Evolutionary conservation across 2,329 filamentous ascomycete species (phyloP), one percentile per base, ranked within the genome.

Genomic region (Xylaria polymorpha): DNA sequence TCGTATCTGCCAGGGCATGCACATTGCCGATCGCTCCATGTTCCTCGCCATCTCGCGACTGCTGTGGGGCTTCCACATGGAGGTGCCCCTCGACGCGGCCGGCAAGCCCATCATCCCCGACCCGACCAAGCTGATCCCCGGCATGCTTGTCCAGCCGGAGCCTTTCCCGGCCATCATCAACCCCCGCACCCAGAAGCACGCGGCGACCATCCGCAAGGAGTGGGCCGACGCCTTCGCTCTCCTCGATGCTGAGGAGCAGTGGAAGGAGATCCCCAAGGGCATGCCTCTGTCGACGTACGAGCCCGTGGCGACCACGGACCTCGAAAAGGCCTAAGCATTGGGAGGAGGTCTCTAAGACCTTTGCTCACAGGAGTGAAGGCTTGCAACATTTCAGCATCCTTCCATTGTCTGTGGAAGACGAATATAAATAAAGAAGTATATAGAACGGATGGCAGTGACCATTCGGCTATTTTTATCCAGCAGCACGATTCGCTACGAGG

Each of bases 1-100:
- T 8, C 75, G 77, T 22, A 82, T 89, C 51, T 90, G 88, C 75
- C 87, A 85, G 3, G 88, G 71, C 2, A 77, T 74, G 70, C 76
- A 78, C 64, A 74, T 80, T 29, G 75, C 75, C 4, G 79, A 80
- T 51, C 64, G 74, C 10, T 80, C 78, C 58, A 74, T 82, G 37
- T 72, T 77, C 60, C 76, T 80, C 32, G 75, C 80, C 56, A 79
- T 83, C 39, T 79, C 84, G 4, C 80, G 84, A 3, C 79, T 87
- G 25, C 74, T 86, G 37, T 87, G 85, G 83, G 82, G 80, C 0
- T 86, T 84, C 71, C 67, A 58, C 44, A 69, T 70, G 66, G 68
- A 71, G 41, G 32, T 48, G 6, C 7, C 67, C 7, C 51, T 63
- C 14, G 71, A 66, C 46, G 12, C 15, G 3, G 51, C 51, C 48